A percentile compares a stretch with the other conserved stretches of the same genome.
phyloP scores from a whole-genome alignment of 208 protist genomes.

The Leishmania amazonensis region DNA sequence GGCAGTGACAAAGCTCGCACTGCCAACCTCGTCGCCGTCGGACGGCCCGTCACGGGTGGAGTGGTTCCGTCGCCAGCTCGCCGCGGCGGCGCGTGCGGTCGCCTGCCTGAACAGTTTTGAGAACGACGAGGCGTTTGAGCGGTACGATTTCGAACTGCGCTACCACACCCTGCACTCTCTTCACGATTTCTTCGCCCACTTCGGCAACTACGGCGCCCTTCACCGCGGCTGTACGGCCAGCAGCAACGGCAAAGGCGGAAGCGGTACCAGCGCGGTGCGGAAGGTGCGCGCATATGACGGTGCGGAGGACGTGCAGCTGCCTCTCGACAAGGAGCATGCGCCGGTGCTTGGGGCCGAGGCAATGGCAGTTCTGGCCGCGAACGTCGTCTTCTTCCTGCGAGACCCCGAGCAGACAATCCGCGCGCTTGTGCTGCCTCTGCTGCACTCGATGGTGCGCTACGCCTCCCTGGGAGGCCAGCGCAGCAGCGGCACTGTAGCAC shows the following conservation, averaged over 20 bases:
- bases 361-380: constrained; percentile 59
- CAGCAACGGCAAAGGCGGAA: not conserved
- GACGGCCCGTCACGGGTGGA: not conserved
- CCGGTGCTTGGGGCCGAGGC: constrained; percentile 68
- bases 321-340: constrained; percentile 42
- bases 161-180: constrained; percentile 87
- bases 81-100: constrained; percentile 63
- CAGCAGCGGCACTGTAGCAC: not conserved
- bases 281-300: constrained; percentile 72
- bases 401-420: constrained; percentile 84
- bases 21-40: not conserved
- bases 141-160: constrained; percentile 89
- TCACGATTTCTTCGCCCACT: constrained; percentile 74
- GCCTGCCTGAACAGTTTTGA: constrained; percentile 82
- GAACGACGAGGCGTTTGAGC: constrained; percentile 46
- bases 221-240: constrained; percentile 1
- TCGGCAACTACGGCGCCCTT: constrained; percentile 61
- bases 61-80: constrained; percentile 47
- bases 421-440: constrained; percentile 57
- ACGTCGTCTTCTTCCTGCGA: constrained; percentile 85
- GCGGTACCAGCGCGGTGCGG: constrained; percentile 26
- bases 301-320: constrained; percentile 61
- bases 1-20: constrained; percentile 33
- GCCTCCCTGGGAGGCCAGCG: constrained; percentile 33
- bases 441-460: constrained; percentile 85